Conservation (phyloP, 176 grass and related monocot species). For the Avena eriantha region DNA sequence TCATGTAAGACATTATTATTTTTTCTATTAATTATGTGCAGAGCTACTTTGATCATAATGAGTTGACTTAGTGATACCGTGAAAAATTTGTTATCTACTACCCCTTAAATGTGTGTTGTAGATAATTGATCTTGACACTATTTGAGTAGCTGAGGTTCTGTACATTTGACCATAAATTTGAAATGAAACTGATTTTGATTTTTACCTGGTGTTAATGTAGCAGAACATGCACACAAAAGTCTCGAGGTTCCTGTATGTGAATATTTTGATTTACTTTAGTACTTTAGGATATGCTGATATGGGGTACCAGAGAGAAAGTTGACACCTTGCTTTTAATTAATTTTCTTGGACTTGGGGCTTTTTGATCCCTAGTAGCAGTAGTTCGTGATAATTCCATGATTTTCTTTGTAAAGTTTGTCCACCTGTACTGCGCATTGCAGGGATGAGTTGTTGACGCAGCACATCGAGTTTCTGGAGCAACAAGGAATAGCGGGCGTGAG, state of each 20-base stretch:
- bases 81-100: neutral
- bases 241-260: neutral
- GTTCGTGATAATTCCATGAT: slow-evolving; percentile 29
- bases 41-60: neutral
- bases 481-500: slow-evolving; percentile 89
- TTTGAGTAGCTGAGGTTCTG: neutral
- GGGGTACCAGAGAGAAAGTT: neutral
- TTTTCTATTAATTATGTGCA: slow-evolving; percentile 19
- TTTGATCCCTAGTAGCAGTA: neutral
- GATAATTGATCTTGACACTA: neutral
- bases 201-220: neutral
- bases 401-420: slow-evolving; percentile 32
- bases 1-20: slow-evolving; percentile 49
- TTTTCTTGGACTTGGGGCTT: slow-evolving; percentile 7
- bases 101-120: neutral
- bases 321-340: slow-evolving; percentile 16
- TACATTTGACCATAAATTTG: slow-evolving; percentile 4
- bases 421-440: slow-evolving; percentile 46
- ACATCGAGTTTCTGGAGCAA: slow-evolving; percentile 76
- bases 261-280: neutral
- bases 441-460: slow-evolving; percentile 69
- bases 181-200: slow-evolving; percentile 11
- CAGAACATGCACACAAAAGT: neutral
- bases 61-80: neutral
- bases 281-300: slow-evolving; percentile 11